These are phyloP conservation scores for Cutaneotrichosporon spelunceum DNA, from an alignment of 1,284 basidiomycete species.

Conservation along the genomic window DNA sequence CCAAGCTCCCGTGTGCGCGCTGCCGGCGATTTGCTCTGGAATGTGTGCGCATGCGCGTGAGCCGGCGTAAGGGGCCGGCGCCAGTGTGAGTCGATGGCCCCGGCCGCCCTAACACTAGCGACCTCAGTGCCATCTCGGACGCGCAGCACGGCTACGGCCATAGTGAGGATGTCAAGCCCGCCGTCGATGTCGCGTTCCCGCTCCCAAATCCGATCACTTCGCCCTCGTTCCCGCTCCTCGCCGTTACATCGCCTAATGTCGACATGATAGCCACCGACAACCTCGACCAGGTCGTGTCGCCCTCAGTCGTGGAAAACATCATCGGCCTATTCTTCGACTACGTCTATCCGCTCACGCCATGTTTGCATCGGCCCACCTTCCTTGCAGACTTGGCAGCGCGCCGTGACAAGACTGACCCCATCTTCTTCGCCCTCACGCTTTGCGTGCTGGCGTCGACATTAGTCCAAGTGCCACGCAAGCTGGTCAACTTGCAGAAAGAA, in stretches of 20 bases:
- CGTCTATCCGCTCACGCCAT: conserved; percentile 44
- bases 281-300: conserved; percentile 38
- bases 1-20: conserved; percentile 44
- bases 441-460: conserved; percentile 42
- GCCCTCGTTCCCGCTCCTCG: conserved; percentile 14
- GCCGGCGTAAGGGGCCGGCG: conserved; percentile 41
- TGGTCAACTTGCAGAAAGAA: conserved; percentile 41
- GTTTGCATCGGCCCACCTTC: conserved; percentile 44
- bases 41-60: conserved; percentile 39
- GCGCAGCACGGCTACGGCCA: conserved; percentile 31
- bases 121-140: conserved; percentile 36
- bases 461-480: conserved; percentile 39
- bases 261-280: conserved; percentile 23
- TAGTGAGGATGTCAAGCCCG: not conserved
- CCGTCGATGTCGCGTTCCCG: not conserved
- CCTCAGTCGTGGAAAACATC: conserved; percentile 35
- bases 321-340: conserved; percentile 45
- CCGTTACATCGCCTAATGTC: conserved; percentile 14
- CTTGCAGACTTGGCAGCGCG: conserved; percentile 34
- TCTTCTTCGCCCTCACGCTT: conserved; percentile 38
- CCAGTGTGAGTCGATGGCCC: conserved; percentile 33
- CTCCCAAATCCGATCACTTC: conserved; percentile 3
- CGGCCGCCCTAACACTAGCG: conserved; percentile 2
- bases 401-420: conserved; percentile 37
- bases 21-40: conserved; percentile 45